phyloP scores from a whole-genome alignment of 176 grass and related monocot genomes.

The Oryza rufipogon region DNA sequence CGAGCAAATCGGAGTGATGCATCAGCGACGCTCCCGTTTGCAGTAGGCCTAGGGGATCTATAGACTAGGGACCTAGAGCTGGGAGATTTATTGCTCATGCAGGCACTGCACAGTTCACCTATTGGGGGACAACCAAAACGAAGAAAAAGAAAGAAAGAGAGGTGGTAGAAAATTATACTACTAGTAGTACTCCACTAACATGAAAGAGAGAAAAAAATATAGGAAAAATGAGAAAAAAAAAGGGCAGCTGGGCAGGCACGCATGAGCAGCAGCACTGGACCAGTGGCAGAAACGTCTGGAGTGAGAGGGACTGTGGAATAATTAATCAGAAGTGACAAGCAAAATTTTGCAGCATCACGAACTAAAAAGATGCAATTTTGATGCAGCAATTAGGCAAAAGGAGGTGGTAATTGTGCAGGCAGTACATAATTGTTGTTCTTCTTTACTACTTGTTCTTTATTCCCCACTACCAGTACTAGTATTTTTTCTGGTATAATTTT shows the following conservation, averaged over 20 bases:
- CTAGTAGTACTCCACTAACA: no score
- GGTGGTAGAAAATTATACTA: neutral
- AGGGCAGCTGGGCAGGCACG: neutral
- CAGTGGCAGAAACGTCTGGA: conserved; percentile 26
- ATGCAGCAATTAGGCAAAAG: neutral
- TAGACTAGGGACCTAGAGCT: conserved; percentile 38
- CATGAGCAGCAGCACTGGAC: conserved; percentile 25
- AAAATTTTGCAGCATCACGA: neutral
- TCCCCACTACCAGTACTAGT: neutral
- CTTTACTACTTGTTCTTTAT: no score
- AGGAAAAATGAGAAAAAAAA: neutral
- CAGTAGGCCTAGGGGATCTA: neutral
- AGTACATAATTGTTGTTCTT: neutral
- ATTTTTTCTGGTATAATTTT: neutral
- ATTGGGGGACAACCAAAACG: neutral
- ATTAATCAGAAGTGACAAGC: neutral
- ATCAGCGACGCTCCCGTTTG: neutral
- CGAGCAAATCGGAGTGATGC: conserved; percentile 38
- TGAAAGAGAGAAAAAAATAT: no score
- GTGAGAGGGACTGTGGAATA: neutral
- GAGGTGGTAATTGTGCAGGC: neutral
- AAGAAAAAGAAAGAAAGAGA: no score
- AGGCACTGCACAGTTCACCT: neutral
- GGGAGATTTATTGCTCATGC: conserved; percentile 23
- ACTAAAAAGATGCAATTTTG: conserved; percentile 18